Evolutionary conservation across 176 grass and related monocot species (phyloP).

Genomic region (Tillandsia leiboldiana): DNA sequence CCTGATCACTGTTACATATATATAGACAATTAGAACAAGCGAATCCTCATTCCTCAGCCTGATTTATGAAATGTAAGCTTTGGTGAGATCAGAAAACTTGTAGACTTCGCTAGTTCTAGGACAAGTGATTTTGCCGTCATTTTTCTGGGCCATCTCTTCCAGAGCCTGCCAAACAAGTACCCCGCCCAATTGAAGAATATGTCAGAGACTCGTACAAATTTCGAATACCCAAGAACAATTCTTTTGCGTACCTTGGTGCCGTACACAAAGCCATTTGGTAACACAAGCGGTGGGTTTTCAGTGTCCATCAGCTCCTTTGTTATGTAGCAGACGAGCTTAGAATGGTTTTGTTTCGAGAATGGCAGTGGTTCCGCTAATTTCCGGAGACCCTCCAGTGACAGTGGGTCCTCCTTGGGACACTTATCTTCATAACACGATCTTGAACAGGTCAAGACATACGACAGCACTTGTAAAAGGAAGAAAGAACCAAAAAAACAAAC

Average conservation of each 20-base stretch:
- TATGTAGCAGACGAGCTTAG: constrained; percentile 92
- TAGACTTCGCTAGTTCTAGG: constrained; percentile 57
- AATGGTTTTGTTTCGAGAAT: constrained; percentile 86
- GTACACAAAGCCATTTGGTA: constrained; percentile 92
- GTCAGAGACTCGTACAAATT: background rate
- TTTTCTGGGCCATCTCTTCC: constrained; percentile 87
- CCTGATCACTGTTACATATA: no score
- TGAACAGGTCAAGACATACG: constrained; percentile 45
- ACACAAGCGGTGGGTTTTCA: constrained; percentile 78
- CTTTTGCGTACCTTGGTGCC: constrained; percentile 59
- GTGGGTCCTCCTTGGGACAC: constrained; percentile 87
- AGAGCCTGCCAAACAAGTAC: constrained; percentile 45
- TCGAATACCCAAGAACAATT: background rate
- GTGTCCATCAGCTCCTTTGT: constrained; percentile 98
- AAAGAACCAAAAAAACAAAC: background rate
- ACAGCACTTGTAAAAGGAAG: constrained; percentile 2
- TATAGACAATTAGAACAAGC: no score
- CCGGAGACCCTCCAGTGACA: constrained; percentile 66
- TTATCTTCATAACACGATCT: constrained; percentile 63
- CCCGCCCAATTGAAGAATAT: background rate
- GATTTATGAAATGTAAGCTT: constrained; percentile 69
- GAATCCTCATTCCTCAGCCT: background rate
- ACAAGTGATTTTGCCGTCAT: constrained; percentile 70
- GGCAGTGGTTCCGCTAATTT: constrained; percentile 79
- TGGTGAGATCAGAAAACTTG: constrained; percentile 62